A percentile compares a stretch with the other conserved stretches of the same genome.
Conservation (phyloP, 495 filamentous ascomycete genomes). For the Aspergillus campestris region DNA sequence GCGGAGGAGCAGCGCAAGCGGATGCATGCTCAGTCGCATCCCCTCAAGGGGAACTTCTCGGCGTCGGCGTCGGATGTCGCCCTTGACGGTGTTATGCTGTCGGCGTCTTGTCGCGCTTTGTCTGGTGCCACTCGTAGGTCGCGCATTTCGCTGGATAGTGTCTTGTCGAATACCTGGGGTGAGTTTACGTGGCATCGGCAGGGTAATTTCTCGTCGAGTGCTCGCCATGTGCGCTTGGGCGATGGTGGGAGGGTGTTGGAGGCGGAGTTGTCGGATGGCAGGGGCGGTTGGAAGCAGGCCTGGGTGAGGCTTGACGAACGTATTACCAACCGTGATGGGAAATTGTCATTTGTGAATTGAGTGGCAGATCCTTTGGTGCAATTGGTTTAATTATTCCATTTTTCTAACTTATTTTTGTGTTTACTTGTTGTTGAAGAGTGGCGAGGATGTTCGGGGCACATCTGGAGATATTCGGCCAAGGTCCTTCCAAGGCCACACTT, state of each 20-base stretch:
- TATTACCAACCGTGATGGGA: constrained; percentile 31
- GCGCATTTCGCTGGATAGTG: constrained; percentile 8
- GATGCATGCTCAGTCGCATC: not conserved
- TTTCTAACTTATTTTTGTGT: too few species aligned
- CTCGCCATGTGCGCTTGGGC: constrained; percentile 26
- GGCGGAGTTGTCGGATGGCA: constrained; percentile 26
- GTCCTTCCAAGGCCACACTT: too few species aligned
- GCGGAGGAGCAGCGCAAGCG: not conserved
- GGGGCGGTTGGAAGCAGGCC: constrained; percentile 20
- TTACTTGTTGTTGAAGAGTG: too few species aligned
- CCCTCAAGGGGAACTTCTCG: constrained; percentile 11
- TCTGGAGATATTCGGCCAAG: too few species aligned
- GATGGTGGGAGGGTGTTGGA: constrained; percentile 31
- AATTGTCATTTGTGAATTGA: constrained; percentile 23
- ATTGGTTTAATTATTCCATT: too few species aligned
- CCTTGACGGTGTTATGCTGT: constrained; percentile 8
- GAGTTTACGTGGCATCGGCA: constrained; percentile 10
- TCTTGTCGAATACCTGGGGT: constrained; percentile 11
- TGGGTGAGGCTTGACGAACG: constrained; percentile 33
- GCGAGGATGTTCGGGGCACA: too few species aligned
- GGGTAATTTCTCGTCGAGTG: constrained; percentile 32
- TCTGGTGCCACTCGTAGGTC: constrained; percentile 6
- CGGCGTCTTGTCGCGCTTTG: constrained; percentile 5
- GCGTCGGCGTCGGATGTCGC: constrained; percentile 3
- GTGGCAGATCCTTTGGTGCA: too few species aligned